Evolutionary conservation across 176 grass and related monocot species (phyloP).

Genomic region (Triticum turgidum): DNA sequence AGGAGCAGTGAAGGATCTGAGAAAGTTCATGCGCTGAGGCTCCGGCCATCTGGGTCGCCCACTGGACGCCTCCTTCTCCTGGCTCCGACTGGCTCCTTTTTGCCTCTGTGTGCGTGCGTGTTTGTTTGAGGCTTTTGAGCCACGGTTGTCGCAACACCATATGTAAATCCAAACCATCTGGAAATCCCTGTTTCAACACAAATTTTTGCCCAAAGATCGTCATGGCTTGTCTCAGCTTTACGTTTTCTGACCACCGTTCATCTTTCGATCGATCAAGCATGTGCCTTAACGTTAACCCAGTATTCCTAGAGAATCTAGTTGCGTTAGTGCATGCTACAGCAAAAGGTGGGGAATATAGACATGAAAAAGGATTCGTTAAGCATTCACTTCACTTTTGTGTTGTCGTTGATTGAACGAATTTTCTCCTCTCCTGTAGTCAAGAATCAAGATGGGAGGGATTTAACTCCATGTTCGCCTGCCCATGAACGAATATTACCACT

Average conservation of each 20-base stretch:
- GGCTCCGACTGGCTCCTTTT: neutral
- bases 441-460: too few species aligned
- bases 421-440: too few species aligned
- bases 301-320: too few species aligned
- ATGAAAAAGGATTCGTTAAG: too few species aligned
- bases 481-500: too few species aligned
- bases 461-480: too few species aligned
- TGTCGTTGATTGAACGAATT: too few species aligned
- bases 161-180: neutral
- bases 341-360: too few species aligned
- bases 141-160: neutral
- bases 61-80: neutral
- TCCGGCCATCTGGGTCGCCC: slow-evolving; percentile 17
- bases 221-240: neutral
- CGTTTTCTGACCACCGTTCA: neutral
- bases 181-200: neutral
- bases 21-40: neutral
- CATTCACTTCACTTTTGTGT: too few species aligned
- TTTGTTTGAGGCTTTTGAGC: neutral
- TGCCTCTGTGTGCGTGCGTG: neutral
- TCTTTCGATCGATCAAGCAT: neutral
- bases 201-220: neutral
- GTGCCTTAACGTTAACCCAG: too few species aligned
- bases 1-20: neutral
- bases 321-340: neutral